phyloP scores from a whole-genome alignment of 371 early-diverging fungal genomes.

The Mucor circinelloides region DNA sequence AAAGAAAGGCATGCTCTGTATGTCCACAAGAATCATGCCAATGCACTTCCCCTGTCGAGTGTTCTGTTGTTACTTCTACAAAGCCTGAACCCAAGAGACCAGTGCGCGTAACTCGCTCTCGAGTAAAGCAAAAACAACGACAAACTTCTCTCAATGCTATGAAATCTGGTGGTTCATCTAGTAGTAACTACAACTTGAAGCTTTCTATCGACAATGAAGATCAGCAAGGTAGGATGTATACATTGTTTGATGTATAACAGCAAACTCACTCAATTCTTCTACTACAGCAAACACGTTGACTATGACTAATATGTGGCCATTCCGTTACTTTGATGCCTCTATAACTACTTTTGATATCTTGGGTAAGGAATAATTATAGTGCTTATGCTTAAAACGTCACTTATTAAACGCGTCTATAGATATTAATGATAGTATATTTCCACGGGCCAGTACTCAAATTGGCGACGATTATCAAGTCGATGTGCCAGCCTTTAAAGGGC shows the following conservation, averaged over 20 bases:
- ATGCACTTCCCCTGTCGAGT: constrained; percentile 61
- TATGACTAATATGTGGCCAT: constrained; percentile 80
- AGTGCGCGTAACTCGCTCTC: neutral
- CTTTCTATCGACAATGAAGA: neutral
- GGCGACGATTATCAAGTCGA: constrained; percentile 78
- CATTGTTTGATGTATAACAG: neutral
- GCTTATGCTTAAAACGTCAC: neutral
- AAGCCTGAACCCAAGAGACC: constrained; percentile 1
- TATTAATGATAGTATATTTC: constrained; percentile 77
- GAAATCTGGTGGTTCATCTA: neutral
- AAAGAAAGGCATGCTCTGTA: constrained; percentile 70
- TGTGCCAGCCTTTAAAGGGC: constrained; percentile 55
- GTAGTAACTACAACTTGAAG: neutral
- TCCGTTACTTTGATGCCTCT: constrained; percentile 82
- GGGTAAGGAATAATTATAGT: constrained; percentile 37
- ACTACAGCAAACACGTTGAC: constrained; percentile 19
- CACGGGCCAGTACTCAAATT: constrained; percentile 78
- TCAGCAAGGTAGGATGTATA: neutral
- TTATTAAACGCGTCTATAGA: constrained; percentile 29
- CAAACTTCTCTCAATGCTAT: neutral
- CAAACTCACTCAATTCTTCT: neutral
- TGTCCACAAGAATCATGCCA: constrained; percentile 83
- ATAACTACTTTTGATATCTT: constrained; percentile 69
- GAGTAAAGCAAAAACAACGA: neutral
- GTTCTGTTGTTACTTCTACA: constrained; percentile 38